Conservation (phyloP, 2,329 filamentous ascomycete species). For the Penicillium janthinellum region DNA sequence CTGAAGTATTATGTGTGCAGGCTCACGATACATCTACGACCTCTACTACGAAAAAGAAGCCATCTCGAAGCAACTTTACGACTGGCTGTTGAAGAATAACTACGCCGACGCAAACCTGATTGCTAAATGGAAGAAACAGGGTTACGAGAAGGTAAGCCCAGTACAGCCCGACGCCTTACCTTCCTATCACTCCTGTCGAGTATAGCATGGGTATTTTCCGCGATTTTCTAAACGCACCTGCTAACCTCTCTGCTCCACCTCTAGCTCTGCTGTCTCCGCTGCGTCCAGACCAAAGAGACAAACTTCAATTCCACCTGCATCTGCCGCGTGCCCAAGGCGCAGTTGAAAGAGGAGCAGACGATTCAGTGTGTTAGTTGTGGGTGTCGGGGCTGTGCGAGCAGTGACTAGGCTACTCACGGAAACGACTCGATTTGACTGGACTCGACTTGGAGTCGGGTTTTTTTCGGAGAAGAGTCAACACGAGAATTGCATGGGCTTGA, state of each 20-base stretch:
- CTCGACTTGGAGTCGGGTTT: not conserved
- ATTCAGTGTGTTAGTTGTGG: conserved; percentile 95
- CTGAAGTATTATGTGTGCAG: conserved; percentile 35
- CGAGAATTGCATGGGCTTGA: not conserved
- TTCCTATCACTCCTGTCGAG: not conserved
- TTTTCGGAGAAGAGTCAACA: too few species aligned
- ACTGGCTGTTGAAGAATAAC: conserved; percentile 93
- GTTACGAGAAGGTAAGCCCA: conserved; percentile 83
- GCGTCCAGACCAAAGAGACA: conserved; percentile 99
- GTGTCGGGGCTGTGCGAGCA: conserved; percentile 85
- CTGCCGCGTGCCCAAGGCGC: conserved; percentile 88
- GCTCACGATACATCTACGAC: conserved; percentile 89
- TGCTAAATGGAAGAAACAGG: conserved; percentile 99
- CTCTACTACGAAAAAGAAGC: conserved; percentile 98
- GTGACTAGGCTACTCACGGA: conserved; percentile 59
- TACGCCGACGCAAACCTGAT: conserved; percentile 96
- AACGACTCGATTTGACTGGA: not conserved
- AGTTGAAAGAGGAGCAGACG: conserved; percentile 86
- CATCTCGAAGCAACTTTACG: conserved; percentile 88
- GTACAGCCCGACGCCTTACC: not conserved
- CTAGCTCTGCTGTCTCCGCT: conserved; percentile 88
- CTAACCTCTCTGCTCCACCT: not conserved
- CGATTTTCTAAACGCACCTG: too few species aligned
- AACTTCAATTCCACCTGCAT: conserved; percentile 98
- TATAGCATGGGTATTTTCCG: too few species aligned